A percentile compares a stretch with the other conserved stretches of the same genome.
These are phyloP conservation scores for Diutina rugosa DNA, from an alignment of 1,139 yeast species.

Conservation along the genomic window DNA sequence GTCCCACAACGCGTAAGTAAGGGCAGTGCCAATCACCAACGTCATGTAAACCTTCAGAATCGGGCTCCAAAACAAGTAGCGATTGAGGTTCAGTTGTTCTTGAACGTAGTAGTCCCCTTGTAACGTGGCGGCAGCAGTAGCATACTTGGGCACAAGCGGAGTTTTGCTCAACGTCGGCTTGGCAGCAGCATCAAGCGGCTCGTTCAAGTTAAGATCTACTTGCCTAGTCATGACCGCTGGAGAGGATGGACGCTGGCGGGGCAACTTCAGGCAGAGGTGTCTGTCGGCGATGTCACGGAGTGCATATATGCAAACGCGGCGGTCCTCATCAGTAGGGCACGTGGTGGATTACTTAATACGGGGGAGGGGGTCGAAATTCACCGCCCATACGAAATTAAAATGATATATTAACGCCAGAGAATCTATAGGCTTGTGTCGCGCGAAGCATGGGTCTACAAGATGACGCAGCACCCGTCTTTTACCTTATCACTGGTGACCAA, in stretches of 20 bases:
- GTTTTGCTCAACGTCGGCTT: conserved; percentile 36
- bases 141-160: conserved; percentile 38
- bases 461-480: not conserved
- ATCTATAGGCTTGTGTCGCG: not conserved
- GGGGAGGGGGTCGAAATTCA: not conserved
- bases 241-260: not conserved
- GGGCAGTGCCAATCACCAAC: conserved; percentile 10
- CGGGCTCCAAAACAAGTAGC: conserved; percentile 36
- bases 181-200: conserved; percentile 37
- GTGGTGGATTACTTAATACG: not conserved
- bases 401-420: not conserved
- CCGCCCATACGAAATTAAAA: too few relatives aligned
- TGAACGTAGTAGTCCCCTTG: conserved; percentile 54
- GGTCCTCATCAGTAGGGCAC: not conserved
- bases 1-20: conserved; percentile 12
- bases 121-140: conserved; percentile 48
- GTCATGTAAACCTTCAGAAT: conserved; percentile 6
- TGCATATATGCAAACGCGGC: not conserved
- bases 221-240: conserved; percentile 16
- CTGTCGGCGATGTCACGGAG: not conserved
- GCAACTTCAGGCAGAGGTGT: not conserved
- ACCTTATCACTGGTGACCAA: conserved; percentile 13
- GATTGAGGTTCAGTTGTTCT: conserved; percentile 39
- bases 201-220: conserved; percentile 33
- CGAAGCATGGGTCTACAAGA: not conserved